These are phyloP conservation scores for Cladophialophora immunda DNA, from an alignment of 2,329 filamentous ascomycete genomes.

Conservation along the genomic window DNA sequence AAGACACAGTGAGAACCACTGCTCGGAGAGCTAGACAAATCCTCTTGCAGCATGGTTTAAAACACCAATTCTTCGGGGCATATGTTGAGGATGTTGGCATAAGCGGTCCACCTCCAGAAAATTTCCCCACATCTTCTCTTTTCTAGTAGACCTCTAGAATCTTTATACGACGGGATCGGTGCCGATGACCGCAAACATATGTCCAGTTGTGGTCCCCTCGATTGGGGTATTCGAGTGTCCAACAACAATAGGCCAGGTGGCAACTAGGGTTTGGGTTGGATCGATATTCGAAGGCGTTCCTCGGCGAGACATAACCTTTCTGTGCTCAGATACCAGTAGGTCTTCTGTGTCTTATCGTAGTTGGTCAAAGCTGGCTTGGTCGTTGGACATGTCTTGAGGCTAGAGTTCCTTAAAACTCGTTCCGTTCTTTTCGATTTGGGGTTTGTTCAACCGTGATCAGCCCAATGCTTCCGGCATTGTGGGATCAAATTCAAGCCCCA, in stretches of 20 bases:
- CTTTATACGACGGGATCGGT: too few relatives aligned
- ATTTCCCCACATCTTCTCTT: background rate
- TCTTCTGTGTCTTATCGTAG: background rate
- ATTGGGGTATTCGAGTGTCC: background rate
- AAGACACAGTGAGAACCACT: too few relatives aligned
- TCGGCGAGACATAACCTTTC: background rate
- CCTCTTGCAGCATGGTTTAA: too few relatives aligned
- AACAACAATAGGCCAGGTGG: background rate
- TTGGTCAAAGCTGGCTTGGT: background rate
- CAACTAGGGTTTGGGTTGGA: background rate
- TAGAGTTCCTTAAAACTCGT: background rate
- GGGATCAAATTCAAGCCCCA: too few relatives aligned
- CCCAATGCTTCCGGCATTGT: too few relatives aligned
- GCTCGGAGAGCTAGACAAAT: too few relatives aligned
- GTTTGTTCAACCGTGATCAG: too few relatives aligned
- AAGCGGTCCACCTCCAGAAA: background rate
- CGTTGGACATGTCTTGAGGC: background rate
- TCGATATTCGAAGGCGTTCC: background rate
- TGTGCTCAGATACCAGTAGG: background rate
- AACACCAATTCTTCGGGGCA: too few relatives aligned
- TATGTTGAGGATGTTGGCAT: background rate
- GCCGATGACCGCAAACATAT: too few relatives aligned
- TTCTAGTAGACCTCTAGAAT: background rate
- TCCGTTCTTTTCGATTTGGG: too few relatives aligned
- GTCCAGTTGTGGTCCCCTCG: background rate